Evolutionary conservation across 2,329 filamentous ascomycete genomes (phyloP).

Genomic region (Monosporascus sp.): DNA sequence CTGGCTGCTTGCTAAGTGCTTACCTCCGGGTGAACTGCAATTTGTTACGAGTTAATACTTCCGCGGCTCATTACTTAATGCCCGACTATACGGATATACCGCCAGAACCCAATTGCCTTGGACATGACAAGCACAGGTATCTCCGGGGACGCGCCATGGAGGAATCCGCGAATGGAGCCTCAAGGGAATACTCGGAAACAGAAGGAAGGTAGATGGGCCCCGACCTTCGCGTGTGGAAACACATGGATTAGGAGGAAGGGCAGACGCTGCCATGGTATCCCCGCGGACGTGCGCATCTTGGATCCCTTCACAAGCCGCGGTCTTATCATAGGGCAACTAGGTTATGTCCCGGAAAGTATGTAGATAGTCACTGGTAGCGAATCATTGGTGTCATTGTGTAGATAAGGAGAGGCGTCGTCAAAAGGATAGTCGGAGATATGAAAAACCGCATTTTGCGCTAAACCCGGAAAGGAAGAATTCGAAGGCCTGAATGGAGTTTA

Average conservation of each 20-base stretch:
- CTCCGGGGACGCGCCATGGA: neutral
- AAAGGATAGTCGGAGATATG: conserved; percentile 19
- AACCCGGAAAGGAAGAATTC: neutral
- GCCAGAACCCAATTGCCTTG: too few relatives aligned
- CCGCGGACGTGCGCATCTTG: too few relatives aligned
- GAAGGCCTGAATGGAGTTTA: neutral
- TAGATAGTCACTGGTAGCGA: neutral
- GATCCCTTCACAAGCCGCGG: neutral
- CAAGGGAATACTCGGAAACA: too few relatives aligned
- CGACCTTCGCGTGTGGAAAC: too few relatives aligned
- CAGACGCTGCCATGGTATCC: too few relatives aligned
- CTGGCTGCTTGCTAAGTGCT: neutral
- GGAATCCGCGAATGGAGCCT: too few relatives aligned
- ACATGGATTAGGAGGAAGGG: too few relatives aligned
- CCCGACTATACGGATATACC: neutral
- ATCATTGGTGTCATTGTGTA: neutral
- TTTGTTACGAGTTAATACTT: neutral
- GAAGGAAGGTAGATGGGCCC: too few relatives aligned
- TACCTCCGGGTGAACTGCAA: too few relatives aligned
- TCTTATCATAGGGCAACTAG: neutral
- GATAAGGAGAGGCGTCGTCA: neutral
- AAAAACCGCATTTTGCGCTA: conserved; percentile 12
- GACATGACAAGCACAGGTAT: too few relatives aligned
- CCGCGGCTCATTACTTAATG: neutral
- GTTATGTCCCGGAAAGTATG: neutral